These are phyloP conservation scores for Xylariaceae sp. DNA, from an alignment of 2,329 filamentous ascomycete species.

Conservation along the genomic window DNA sequence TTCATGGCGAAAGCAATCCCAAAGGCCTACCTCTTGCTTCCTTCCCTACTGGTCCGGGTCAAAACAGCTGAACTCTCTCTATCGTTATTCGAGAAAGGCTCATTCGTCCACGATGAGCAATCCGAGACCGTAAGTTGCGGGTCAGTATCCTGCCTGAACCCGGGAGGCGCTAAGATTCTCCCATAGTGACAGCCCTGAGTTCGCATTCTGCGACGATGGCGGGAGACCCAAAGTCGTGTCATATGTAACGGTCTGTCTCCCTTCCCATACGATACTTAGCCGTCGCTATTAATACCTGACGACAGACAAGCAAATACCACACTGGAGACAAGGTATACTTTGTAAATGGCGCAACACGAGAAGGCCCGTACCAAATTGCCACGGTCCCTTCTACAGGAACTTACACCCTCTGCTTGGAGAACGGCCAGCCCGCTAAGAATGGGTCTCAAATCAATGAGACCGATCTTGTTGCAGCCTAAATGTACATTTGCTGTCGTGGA, in stretches of 20 bases:
- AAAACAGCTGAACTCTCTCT: too few species aligned
- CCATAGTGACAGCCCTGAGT: neutral
- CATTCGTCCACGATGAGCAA: neutral
- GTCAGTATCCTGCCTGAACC: neutral
- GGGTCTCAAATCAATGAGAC: neutral
- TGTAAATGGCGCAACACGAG: neutral
- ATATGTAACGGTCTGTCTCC: neutral
- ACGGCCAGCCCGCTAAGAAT: constrained; percentile 1
- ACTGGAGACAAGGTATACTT: neutral
- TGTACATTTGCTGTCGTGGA: too few species aligned
- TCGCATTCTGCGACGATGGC: neutral
- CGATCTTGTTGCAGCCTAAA: too few species aligned
- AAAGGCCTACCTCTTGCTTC: too few species aligned
- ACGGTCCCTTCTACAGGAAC: neutral
- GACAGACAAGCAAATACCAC: neutral
- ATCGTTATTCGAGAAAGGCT: too few species aligned
- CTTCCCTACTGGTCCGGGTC: too few species aligned
- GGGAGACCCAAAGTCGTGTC: neutral
- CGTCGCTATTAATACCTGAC: neutral
- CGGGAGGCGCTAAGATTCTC: too few species aligned
- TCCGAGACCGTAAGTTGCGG: neutral
- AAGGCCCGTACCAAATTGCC: neutral
- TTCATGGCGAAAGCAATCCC: too few species aligned
- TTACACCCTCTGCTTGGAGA: neutral
- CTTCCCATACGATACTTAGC: neutral